Evolutionary conservation across 495 filamentous ascomycete genomes (phyloP).

Genomic region (Neurospora sp.): DNA sequence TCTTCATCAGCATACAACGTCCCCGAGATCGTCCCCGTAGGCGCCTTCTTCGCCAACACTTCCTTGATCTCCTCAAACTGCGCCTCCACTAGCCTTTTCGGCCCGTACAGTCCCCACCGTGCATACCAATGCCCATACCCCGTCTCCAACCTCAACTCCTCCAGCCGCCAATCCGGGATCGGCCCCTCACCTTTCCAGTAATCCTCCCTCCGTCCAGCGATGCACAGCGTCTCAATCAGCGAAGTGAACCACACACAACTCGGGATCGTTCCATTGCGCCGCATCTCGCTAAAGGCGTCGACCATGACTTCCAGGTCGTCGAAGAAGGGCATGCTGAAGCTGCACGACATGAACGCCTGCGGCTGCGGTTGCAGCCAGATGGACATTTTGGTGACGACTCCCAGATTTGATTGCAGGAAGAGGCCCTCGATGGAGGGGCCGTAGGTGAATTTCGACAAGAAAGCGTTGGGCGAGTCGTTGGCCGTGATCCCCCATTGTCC

Average conservation of each 20-base stretch:
- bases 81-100: constrained; percentile 32
- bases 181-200: constrained; percentile 35
- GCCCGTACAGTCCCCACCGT: constrained; percentile 37
- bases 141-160: constrained; percentile 32
- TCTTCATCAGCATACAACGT: constrained; percentile 26
- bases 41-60: constrained; percentile 20
- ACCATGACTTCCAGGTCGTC: constrained; percentile 35
- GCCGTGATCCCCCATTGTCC: constrained; percentile 37
- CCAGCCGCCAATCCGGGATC: constrained; percentile 33
- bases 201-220: constrained; percentile 33
- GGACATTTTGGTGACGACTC: constrained; percentile 39
- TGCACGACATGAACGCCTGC: constrained; percentile 39
- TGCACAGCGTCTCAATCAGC: constrained; percentile 37
- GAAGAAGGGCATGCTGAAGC: constrained; percentile 35
- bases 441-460: constrained; percentile 37
- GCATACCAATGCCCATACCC: constrained; percentile 36
- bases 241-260: constrained; percentile 35
- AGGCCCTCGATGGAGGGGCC: constrained; percentile 39
- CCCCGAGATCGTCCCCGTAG: constrained; percentile 26
- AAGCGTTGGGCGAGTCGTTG: constrained; percentile 27
- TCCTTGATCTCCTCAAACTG: constrained; percentile 36
- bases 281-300: constrained; percentile 29
- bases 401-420: constrained; percentile 40
- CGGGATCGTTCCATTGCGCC: constrained; percentile 25
- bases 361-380: constrained; percentile 38